Percentiles rank a stretch among this genome's conserved stretches.
Conservation (phyloP, 2,329 filamentous ascomycete genomes). For the Fusarium penzigii region DNA sequence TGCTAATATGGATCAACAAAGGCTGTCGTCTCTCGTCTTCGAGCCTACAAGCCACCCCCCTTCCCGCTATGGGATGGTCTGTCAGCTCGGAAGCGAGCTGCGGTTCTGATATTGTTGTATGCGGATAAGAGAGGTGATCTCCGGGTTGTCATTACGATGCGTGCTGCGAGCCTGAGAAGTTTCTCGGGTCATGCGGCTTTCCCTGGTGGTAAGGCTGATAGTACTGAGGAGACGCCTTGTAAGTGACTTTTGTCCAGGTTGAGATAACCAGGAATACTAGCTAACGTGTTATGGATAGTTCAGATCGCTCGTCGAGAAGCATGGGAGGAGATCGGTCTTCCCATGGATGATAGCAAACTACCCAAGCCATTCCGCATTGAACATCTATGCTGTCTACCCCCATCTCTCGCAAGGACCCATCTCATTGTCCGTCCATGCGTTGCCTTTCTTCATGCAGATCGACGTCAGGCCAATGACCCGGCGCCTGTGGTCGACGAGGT, state of each 20-base stretch:
- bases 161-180: slow-evolving; percentile 61
- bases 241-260: slow-evolving; percentile 26
- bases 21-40: slow-evolving; percentile 61
- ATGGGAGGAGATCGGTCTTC: slow-evolving; percentile 89
- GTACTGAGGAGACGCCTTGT: slow-evolving; percentile 60
- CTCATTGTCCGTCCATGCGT: slow-evolving; percentile 75
- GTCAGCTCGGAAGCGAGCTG: slow-evolving; percentile 70
- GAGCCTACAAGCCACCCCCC: slow-evolving; percentile 60
- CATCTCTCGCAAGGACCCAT: slow-evolving; percentile 71
- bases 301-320: slow-evolving; percentile 88
- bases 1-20: slow-evolving; percentile 32
- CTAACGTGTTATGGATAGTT: slow-evolving; percentile 46
- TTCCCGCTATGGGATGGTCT: slow-evolving; percentile 64
- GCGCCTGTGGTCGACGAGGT: slow-evolving; percentile 61
- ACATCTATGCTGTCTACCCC: slow-evolving; percentile 82
- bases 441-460: slow-evolving; percentile 71
- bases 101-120: slow-evolving; percentile 85
- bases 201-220: slow-evolving; percentile 74
- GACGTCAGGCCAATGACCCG: slow-evolving; percentile 35
- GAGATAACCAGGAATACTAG: neutral
- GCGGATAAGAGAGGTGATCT: slow-evolving; percentile 81
- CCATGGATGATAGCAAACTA: slow-evolving; percentile 67
- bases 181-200: slow-evolving; percentile 87
- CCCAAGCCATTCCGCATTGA: slow-evolving; percentile 81
- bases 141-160: slow-evolving; percentile 69